Base-by-base conservation (phyloP, 2,329 filamentous ascomycete genomes). In the Falciphora oryzae region DNA sequence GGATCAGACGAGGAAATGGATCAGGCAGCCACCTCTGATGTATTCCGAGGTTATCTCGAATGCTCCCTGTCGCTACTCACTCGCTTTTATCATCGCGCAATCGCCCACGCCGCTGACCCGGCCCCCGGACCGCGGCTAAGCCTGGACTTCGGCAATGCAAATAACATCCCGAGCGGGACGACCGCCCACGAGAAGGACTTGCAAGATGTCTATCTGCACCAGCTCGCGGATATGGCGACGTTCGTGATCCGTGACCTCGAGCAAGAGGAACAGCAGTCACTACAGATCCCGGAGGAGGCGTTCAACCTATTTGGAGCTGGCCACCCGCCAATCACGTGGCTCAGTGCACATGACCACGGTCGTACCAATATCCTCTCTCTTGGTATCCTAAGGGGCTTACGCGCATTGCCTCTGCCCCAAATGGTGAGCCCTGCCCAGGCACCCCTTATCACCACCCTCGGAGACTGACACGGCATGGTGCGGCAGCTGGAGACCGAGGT, bases 31-130 rank as follows among this genome's bases (percentile, higher is more conserved):
- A 18, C 14, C 31, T 28, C 25, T 27, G 62, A 59, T 25, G 68
- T 73, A 11, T 72, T 71, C 14, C 65, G 65, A 32, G 66, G 70
- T 4, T 81, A 79, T 60, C 68, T 81, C n/a, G 71, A 78, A 7
- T 71, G 78, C 35, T 71, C 75, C 25, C 68, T 81, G 1, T 75
- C 75, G 25, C 66, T 79, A 13, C 72, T 76, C 14, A 72, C 75
- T 18, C 70, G 74, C 27, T 73, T 83, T 3, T 83, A 82, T 67
- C 75, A 75, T 10, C 74, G 75, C 25, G 75, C 77, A 5, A 79
- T 77, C 0, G 32, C n/a, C n/a, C 32, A 27, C 18, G 35, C 14
- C 3, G 59, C 14, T 8, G 50, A 56, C 13, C 25, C 27, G 6
- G 27, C 28, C 27, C 29, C 22, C n/a, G 11, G 16, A n/a, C 7